These are phyloP conservation scores for Neonothopanus nambi DNA, from an alignment of 1,284 basidiomycete genomes.

Conservation along the genomic window DNA sequence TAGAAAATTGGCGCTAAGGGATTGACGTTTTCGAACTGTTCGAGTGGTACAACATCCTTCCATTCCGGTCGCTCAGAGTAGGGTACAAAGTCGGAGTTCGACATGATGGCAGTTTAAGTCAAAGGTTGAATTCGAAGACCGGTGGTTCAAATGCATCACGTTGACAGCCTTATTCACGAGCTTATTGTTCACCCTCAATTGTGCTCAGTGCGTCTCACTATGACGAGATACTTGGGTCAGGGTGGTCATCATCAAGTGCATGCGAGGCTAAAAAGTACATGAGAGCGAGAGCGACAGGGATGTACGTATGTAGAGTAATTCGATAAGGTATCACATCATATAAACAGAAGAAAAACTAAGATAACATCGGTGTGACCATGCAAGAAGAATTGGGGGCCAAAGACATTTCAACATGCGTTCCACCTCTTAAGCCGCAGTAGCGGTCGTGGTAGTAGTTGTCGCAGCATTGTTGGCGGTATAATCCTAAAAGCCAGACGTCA, in stretches of 20 bases:
- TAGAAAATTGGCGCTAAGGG: slow-evolving; percentile 91
- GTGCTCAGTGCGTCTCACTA: too few relatives aligned
- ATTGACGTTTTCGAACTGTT: slow-evolving; percentile 77
- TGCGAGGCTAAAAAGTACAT: too few relatives aligned
- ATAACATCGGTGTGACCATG: background rate
- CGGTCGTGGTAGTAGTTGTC: slow-evolving; percentile 22
- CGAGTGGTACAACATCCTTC: slow-evolving; percentile 76
- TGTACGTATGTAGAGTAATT: background rate
- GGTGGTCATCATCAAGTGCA: too few relatives aligned
- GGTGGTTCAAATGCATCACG: too few relatives aligned
- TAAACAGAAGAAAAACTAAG: background rate
- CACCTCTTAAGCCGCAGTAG: slow-evolving; percentile 8
- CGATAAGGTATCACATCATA: background rate
- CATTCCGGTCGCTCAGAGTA: slow-evolving; percentile 73
- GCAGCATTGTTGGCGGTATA: slow-evolving; percentile 64
- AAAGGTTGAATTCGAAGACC: background rate
- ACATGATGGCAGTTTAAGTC: background rate
- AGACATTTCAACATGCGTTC: background rate
- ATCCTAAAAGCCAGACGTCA: slow-evolving; percentile 44
- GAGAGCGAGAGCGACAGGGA: too few relatives aligned
- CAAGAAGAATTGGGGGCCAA: background rate
- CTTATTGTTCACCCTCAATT: too few relatives aligned
- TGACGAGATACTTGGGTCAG: too few relatives aligned
- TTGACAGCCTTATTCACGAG: too few relatives aligned
- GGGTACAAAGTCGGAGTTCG: slow-evolving; percentile 25